Evolutionary conservation across 1,284 basidiomycete species (phyloP), one percentile per base, ranked within the genome.

Genomic region (Cutaneotrichosporon daszewskae): DNA sequence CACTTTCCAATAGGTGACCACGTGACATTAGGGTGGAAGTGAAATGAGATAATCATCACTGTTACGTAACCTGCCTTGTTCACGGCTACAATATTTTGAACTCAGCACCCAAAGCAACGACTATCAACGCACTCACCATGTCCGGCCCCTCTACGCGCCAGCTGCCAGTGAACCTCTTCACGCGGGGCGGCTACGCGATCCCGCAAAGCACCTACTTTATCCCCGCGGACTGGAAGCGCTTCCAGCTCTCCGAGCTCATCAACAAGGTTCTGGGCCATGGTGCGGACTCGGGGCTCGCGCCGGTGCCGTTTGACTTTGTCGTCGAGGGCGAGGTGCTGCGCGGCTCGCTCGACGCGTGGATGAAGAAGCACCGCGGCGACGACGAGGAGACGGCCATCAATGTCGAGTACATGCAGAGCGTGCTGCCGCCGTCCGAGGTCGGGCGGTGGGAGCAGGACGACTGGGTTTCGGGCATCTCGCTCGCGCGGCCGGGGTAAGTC

Each of bases 211-310:
- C 90, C 61, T 97, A 92, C 68, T 85, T 97, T 80, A 85, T 98
- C 19, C 94, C 94, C 0, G 75, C 82, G 2, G 76, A 81, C 67
- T 98, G 92, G 92, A 81, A 79, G 45, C 83, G 92, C 14, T 95
- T 87, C 66, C 94, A 97, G 64, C 84, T 98, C n/a, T 97, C 92
- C 0, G 91, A 96, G 54, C 82, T 97, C 36, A 84, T 99, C 55
- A 98, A 98, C 75, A 94, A 95, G 64, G 87, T 94, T 1, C 76
- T 98, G 14, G 77, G 79, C 1, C 78, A 89, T 11, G 50, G 47
- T 10, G 23, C 47, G 9, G 59, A 59, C 20, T 38, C 48, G 28
- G 60, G 61, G 2, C 40, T 52, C n/a, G 77, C 79, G 39, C 81
- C 87, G 0, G 76, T 96, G 1, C 94, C 92, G 0, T 97, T 97